Evolutionary conservation across 164 flowering plant species (phyloP), one percentile per base, ranked within the genome.

Genomic region (Platanus orientalis): DNA sequence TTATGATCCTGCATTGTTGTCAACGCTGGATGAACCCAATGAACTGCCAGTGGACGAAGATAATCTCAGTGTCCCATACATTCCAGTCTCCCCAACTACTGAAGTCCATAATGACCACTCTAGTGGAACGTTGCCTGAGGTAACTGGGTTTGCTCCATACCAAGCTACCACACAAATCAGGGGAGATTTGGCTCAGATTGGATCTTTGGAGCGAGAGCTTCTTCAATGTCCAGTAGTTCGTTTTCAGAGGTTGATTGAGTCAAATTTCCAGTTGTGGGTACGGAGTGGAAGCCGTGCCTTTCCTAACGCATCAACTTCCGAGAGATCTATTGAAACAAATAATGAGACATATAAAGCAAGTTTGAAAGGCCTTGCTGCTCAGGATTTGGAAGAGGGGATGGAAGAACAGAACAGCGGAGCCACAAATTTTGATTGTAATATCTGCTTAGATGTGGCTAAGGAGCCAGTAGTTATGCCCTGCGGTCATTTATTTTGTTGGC

Each of bases 401-500:
- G 54, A 58, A 55, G 70, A 75, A 24, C 64, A 57, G 54, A 49
- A 34, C 6, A 57, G 29, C 21, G 68, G 36, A 9, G 65, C 50
- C 1, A 71, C 69, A 0, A 69, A 66, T 40, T 76, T 76, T 65
- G 76, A 72, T 24, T 76, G 79, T 45, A 76, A 76, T 60, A 63
- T 76, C 23, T 76, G 79, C 63, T 69, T 76, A 57, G 79, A 76
- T 26, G 59, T 76, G 52, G 79, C 79, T n/a, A 69, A 64, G 62
- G 79, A 76, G 19, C 79, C 79, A 4, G 76, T 76, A 26, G 79
- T 76, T 49, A 76, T 76, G 62, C 66, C 74, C 4, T 76, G 79
- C 49, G 79, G 79, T 29, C 79, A 76, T 62, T 56, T 76, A 19
- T 76, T 76, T 45, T 76, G 79, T 60, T 76, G 79, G 79, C 76